A percentile compares a stretch with the other conserved stretches of the same genome.
phyloP scores from a whole-genome alignment of 805 yeast species.

The Zygosaccharomyces gambellarensis region DNA sequence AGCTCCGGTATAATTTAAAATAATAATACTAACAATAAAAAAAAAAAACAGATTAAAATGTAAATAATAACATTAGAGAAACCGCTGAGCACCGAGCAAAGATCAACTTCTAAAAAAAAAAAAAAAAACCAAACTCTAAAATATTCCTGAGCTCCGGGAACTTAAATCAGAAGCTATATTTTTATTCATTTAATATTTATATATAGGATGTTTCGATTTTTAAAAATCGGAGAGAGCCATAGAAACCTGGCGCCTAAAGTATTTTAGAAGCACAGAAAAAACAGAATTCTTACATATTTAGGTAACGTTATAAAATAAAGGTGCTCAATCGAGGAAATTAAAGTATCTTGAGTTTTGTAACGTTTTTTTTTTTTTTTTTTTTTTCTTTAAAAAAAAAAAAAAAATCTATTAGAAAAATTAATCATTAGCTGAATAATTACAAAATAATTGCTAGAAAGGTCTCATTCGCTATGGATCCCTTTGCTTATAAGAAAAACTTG shows the following conservation, averaged over 20 bases:
- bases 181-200: neutral
- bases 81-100: neutral
- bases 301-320: conserved; percentile 2
- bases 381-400: neutral
- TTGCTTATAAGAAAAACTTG: conserved; percentile 4
- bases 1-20: neutral
- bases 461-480: conserved; percentile 5
- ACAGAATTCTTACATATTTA: neutral
- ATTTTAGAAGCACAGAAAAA: neutral
- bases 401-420: neutral
- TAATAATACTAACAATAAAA: neutral
- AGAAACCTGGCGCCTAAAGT: neutral
- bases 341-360: conserved; percentile 1
- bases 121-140: neutral
- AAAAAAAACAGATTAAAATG: neutral
- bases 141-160: neutral
- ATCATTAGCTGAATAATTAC: neutral
- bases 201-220: conserved; percentile 2
- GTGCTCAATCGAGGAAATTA: conserved; percentile 3
- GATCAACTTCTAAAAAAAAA: neutral
- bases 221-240: neutral
- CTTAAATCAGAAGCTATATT: neutral
- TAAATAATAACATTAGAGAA: neutral
- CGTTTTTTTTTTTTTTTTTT: neutral
- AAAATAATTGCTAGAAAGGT: neutral